Percentiles rank a stretch among this genome's conserved stretches.
Conservation (phyloP, 1,284 basidiomycete genomes). For the Mycosarcoma mackinlayi region DNA sequence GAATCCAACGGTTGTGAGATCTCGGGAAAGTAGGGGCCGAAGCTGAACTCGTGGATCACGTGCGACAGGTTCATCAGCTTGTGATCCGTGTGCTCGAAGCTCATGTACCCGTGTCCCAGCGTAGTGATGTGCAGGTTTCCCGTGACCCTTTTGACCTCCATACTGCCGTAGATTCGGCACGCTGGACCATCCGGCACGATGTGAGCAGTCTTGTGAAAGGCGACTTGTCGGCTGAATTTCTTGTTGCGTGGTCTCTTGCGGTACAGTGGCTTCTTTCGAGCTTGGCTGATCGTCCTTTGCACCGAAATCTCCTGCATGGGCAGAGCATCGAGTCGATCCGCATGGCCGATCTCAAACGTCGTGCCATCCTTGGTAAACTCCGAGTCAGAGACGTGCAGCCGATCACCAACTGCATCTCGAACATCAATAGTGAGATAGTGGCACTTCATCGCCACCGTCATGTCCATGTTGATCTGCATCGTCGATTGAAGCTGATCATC, state of each 20-base stretch:
- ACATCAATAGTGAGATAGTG: slow-evolving; percentile 81
- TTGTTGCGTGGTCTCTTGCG: slow-evolving; percentile 38
- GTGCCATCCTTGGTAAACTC: slow-evolving; percentile 82
- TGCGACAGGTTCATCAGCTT: slow-evolving; percentile 89
- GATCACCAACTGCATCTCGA: slow-evolving; percentile 89
- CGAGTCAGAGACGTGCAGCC: slow-evolving; percentile 80
- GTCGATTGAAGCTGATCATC: slow-evolving; percentile 50
- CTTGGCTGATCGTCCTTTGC: slow-evolving; percentile 47
- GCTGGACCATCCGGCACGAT: slow-evolving; percentile 71
- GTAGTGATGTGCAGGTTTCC: slow-evolving; percentile 77
- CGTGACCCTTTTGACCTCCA: slow-evolving; percentile 89
- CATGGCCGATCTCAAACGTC: slow-evolving; percentile 84
- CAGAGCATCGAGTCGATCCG: slow-evolving; percentile 74
- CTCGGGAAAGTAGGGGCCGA: slow-evolving; percentile 94
- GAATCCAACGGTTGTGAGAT: slow-evolving; percentile 90
- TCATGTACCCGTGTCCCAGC: slow-evolving; percentile 91
- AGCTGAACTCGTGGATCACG: slow-evolving; percentile 94
- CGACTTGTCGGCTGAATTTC: slow-evolving; percentile 72
- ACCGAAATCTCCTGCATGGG: slow-evolving; percentile 58
- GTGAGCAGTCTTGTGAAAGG: slow-evolving; percentile 65
- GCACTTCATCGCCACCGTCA: slow-evolving; percentile 65
- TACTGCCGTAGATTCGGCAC: slow-evolving; percentile 85
- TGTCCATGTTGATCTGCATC: slow-evolving; percentile 67
- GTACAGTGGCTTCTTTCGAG: slow-evolving; percentile 38
- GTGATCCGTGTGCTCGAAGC: slow-evolving; percentile 87